Conservation (phyloP, 129 eudicot genomes). For the Helichrysum umbraculigerum region DNA sequence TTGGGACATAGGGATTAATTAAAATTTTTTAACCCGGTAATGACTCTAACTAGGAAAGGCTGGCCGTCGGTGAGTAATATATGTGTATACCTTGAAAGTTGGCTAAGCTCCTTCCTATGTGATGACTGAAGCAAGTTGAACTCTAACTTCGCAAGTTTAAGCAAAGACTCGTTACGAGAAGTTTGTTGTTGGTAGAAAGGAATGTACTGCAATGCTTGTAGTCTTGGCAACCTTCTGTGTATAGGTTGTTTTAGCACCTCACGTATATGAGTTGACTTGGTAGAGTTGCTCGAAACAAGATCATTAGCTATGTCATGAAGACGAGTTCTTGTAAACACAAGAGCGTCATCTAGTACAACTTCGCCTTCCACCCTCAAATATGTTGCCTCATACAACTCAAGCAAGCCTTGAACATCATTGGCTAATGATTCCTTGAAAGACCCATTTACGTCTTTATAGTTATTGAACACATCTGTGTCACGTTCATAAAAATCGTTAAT, state of each 20-base stretch:
- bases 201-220: conserved; percentile 40
- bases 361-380: conserved; percentile 39
- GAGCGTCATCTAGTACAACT: conserved; percentile 51
- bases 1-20: too few species aligned
- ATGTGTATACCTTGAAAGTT: conserved; percentile 34
- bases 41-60: not conserved
- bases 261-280: conserved; percentile 19
- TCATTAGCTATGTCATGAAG: conserved; percentile 15
- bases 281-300: not conserved
- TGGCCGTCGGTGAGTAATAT: not conserved
- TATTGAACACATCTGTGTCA: conserved; percentile 40
- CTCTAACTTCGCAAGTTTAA: conserved; percentile 48
- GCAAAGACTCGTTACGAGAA: conserved; percentile 23
- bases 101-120: conserved; percentile 42
- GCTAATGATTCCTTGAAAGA: conserved; percentile 29
- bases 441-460: conserved; percentile 34
- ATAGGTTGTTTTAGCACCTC: conserved; percentile 33
- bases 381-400: conserved; percentile 56
- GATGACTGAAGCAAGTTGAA: conserved; percentile 45
- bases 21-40: too few species aligned
- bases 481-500: too few species aligned
- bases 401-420: conserved; percentile 31
- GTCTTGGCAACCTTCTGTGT: conserved; percentile 31
- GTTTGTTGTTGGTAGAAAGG: conserved; percentile 38
- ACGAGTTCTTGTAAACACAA: conserved; percentile 32